Evolutionary conservation across 306 rosid genomes (phyloP).

Genomic region (Acacia acuminata): DNA sequence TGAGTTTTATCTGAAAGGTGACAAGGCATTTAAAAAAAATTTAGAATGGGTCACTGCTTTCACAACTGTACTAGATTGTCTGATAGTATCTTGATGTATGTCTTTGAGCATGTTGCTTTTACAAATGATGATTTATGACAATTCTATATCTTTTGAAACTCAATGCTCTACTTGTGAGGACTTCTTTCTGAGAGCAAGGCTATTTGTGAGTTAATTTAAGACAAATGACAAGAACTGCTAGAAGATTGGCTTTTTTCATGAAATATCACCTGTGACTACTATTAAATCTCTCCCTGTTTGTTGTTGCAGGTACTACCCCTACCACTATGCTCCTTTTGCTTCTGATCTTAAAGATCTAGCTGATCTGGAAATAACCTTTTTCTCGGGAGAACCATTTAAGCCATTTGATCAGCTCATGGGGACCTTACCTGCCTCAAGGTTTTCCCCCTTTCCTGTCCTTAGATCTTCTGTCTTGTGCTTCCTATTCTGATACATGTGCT

Average conservation of each 20-base stretch:
- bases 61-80: constrained; percentile 2
- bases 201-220: constrained; percentile 15
- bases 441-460: constrained; percentile 25
- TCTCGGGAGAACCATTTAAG: constrained; percentile 82
- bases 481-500: constrained; percentile 19
- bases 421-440: constrained; percentile 96
- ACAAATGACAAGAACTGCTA: not conserved
- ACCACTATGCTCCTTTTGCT: constrained; percentile 98
- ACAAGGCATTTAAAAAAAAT: not conserved
- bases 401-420: constrained; percentile 99
- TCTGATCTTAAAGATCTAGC: constrained; percentile 82
- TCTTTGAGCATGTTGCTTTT: constrained; percentile 11
- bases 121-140: not conserved
- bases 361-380: constrained; percentile 91
- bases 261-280: constrained; percentile 12
- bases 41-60: not conserved
- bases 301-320: constrained; percentile 90
- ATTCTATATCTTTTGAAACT: not conserved
- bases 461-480: constrained; percentile 24
- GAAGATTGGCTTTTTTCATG: constrained; percentile 5
- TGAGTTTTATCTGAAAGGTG: constrained; percentile 23
- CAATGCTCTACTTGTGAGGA: not conserved
- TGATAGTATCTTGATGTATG: constrained; percentile 7
- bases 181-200: not conserved
- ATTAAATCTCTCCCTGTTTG: constrained; percentile 26